Evolutionary conservation across 2,329 filamentous ascomycete genomes (phyloP), one percentile per base, ranked within the genome.

Genomic region (Daldinia sp.): DNA sequence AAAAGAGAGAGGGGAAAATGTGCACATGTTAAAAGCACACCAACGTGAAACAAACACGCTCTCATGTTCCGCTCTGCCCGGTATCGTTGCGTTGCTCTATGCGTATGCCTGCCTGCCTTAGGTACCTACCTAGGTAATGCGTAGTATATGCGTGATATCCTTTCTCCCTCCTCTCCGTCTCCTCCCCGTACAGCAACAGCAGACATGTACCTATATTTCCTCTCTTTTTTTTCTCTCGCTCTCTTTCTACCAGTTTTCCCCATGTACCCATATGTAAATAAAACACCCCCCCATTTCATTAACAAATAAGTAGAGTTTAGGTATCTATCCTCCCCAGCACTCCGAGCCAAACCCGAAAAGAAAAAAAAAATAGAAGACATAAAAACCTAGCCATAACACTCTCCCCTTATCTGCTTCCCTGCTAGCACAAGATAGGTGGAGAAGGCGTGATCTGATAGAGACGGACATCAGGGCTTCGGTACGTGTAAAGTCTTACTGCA

Each of bases 401-500:
- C 51, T 33, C 26, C 18, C 9, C 51, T 10, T 12, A 37, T 15
- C 28, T 33, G 33, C 4, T 12, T n/a, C 41, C 20, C 35, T n/a
- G 37, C 15, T 39, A 10, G 15, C 13, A 28, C 30, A 20, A 12
- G 10, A 7, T 30, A 28, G 28, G 20, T 6, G 10, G 18, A 39
- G n/a, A 15, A 4, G 18, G 12, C 12, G 13, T 23, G 6, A 54
- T 37, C 2, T 13, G 51, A 42, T 20, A 41, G 33, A 39, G 10
- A 35, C 37, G 18, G 20, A n/a, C 13, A 23, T 58, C 81, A 91
- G 65, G 88, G 94, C 88, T 99, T 99, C 15, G 96, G 96, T 73
- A 99, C 94, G 79, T 96, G 93, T 76, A 99, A 89, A 35, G 90
- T 95, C 87, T 95, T 97, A 84, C 93, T 97, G 71, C 95, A 92